Evolutionary conservation across 305 asterid species (phyloP).

Genomic region (Fraxinus floribunda): DNA sequence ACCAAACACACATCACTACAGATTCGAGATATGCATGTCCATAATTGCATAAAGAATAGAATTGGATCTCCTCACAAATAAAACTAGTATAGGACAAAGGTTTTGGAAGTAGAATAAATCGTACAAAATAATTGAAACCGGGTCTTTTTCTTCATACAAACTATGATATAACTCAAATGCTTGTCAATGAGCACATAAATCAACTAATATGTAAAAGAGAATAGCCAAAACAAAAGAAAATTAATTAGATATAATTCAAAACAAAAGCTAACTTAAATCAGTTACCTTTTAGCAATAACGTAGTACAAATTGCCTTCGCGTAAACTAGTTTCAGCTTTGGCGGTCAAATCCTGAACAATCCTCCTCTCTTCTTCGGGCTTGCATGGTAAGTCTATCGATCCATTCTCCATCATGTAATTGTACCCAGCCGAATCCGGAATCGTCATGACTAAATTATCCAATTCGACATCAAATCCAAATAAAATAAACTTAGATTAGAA

Average conservation of each 20-base stretch:
- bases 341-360: conserved; percentile 58
- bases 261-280: neutral
- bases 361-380: conserved; percentile 78
- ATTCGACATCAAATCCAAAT: conserved; percentile 9
- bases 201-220: neutral
- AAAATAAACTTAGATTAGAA: neutral
- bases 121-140: too few species aligned
- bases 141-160: neutral
- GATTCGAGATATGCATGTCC: neutral
- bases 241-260: neutral
- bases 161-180: neutral
- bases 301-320: conserved; percentile 66
- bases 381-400: conserved; percentile 80
- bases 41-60: neutral
- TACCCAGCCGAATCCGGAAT: conserved; percentile 74
- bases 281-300: conserved; percentile 60
- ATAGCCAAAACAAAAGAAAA: neutral
- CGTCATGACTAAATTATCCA: conserved; percentile 57
- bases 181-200: neutral
- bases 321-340: conserved; percentile 66
- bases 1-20: neutral
- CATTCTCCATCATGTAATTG: conserved; percentile 70
- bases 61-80: neutral
- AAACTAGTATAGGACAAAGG: neutral
- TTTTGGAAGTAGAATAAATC: neutral